Evolutionary conservation across 1,284 basidiomycete genomes (phyloP).

Genomic region (Ustilago loliicola): DNA sequence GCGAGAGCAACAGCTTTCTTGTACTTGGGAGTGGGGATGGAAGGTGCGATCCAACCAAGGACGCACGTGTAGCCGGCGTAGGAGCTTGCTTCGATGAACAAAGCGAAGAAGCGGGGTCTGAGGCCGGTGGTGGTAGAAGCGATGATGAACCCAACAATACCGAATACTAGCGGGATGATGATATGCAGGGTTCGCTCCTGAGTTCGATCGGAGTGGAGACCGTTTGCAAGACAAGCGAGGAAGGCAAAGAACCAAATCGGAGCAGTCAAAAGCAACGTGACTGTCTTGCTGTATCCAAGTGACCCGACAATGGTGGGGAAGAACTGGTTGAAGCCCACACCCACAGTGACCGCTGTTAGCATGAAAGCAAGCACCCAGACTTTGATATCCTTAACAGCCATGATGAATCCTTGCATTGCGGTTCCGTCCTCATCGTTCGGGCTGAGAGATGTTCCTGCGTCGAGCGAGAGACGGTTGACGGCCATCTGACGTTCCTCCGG

Average conservation of each 20-base stretch:
- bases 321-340: conserved; percentile 60
- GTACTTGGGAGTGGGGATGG: conserved; percentile 54
- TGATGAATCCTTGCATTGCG: conserved; percentile 67
- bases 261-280: conserved; percentile 56
- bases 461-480: conserved; percentile 68
- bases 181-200: conserved; percentile 57
- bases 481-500: conserved; percentile 48
- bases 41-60: conserved; percentile 55
- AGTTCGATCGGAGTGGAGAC: conserved; percentile 54
- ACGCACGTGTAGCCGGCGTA: conserved; percentile 58
- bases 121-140: conserved; percentile 35
- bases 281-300: conserved; percentile 49
- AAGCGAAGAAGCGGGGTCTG: conserved; percentile 53
- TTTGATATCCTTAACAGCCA: conserved; percentile 53
- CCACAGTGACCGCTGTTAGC: conserved; percentile 42
- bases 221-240: conserved; percentile 54
- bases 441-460: conserved; percentile 78
- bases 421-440: conserved; percentile 72
- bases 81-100: conserved; percentile 53
- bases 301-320: conserved; percentile 67
- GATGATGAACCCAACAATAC: conserved; percentile 63
- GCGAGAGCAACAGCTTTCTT: conserved; percentile 58
- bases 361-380: conserved; percentile 55
- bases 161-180: conserved; percentile 38
- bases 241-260: conserved; percentile 62